phyloP scores from a whole-genome alignment of 495 filamentous ascomycete species.

The Daldinia loculata region DNA sequence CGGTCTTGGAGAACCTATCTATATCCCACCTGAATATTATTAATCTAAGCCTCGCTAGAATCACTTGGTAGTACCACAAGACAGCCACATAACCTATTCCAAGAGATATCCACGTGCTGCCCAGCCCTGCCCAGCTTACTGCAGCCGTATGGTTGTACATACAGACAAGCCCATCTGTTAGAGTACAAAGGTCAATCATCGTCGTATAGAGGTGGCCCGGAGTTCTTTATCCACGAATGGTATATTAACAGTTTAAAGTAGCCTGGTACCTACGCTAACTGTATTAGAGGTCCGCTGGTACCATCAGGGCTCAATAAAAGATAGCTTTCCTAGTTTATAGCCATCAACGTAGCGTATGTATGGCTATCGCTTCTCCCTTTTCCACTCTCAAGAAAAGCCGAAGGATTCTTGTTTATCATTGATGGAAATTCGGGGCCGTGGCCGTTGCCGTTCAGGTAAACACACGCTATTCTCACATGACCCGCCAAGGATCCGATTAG shows the following conservation, averaged over 20 bases:
- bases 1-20: background rate
- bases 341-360: background rate
- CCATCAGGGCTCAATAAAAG: slow-evolving; percentile 16
- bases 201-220: background rate
- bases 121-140: background rate
- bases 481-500: slow-evolving; percentile 9
- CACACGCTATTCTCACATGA: slow-evolving; percentile 25
- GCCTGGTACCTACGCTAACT: background rate
- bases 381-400: slow-evolving; percentile 3
- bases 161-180: background rate
- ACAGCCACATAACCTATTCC: background rate
- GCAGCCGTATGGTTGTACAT: background rate
- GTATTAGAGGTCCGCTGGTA: background rate
- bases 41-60: background rate
- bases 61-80: background rate
- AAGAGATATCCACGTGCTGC: background rate
- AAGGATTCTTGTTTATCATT: slow-evolving; percentile 18
- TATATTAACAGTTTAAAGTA: slow-evolving; percentile 9
- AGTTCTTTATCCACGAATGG: background rate
- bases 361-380: background rate
- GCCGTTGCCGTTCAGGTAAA: slow-evolving; percentile 1
- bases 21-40: background rate
- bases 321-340: background rate
- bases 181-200: background rate
- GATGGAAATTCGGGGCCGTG: slow-evolving; percentile 20